Base-by-base conservation (phyloP, 2,329 filamentous ascomycete genomes). In the Scorias spongiosa region DNA sequence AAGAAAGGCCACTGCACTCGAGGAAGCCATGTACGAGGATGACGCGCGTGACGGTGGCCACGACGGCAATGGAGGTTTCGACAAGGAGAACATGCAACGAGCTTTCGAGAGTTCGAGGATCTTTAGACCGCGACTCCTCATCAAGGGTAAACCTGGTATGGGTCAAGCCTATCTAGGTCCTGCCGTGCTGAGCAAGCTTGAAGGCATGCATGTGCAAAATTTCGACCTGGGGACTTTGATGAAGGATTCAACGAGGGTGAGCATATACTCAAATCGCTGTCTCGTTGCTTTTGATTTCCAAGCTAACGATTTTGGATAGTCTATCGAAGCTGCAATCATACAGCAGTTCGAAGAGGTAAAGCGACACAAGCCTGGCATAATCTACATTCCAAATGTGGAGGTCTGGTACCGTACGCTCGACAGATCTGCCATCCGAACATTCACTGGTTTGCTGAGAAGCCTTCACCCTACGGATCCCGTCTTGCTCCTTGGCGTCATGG, bases 11-110 rank as follows among this genome's bases (percentile, higher is more conserved):
- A 95, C 88, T 2, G 88, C 91, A 5, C 69, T 98, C 4, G 84
- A 98, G 61, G 91, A 98, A 64, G 91, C 91, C 14, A 81, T 94
- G 72, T 96, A 93, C 63, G 83, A 85, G 45, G 84, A 88, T 49
- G 76, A 86, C 2, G 84, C 93, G 48, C 75, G 80, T 11, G 84
- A 89, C 50, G 76, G 80, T 43, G 87, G 87, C 0, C 32, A 4
- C 9, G 32, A 36, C 32, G 32, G 11, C 32, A 36, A 15, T 36
- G 32, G 32, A 12, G 32, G 32, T 5, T 95, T 98, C 59, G 80
- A 80, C 29, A 78, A 86, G 43, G 91, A 98, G 63, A 80, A 78
- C 17, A 75, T 80, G 60, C 70, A 78, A 57, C 70, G 76, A 46
- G 55, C 62, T 15, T 96, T 98, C 60, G 88, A 96, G 55, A 80